These are phyloP conservation scores for Phytopythium vexans DNA, from an alignment of 352 stramenopile species.

Conservation along the genomic window DNA sequence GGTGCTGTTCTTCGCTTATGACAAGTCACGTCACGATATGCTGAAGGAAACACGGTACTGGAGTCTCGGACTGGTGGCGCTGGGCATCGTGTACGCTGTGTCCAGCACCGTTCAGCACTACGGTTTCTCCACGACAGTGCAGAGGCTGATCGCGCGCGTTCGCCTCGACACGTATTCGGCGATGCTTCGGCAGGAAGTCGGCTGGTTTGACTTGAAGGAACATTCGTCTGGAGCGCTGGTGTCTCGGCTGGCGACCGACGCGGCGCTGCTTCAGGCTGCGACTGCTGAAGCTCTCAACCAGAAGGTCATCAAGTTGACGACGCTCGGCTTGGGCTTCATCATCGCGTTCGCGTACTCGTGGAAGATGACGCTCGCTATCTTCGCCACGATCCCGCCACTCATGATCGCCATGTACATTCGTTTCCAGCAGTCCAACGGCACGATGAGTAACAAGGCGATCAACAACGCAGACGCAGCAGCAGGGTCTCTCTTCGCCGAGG, in stretches of 20 bases:
- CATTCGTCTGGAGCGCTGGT: conserved; percentile 38
- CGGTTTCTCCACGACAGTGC: conserved; percentile 44
- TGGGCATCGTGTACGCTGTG: conserved; percentile 36
- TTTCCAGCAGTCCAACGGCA: conserved; percentile 29
- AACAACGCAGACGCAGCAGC: conserved; percentile 40
- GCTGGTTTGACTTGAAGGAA: conserved; percentile 17
- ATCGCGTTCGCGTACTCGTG: conserved; percentile 59
- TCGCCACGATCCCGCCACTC: conserved; percentile 22
- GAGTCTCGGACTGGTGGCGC: conserved; percentile 19
- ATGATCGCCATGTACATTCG: conserved; percentile 39
- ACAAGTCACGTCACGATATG: conserved; percentile 38
- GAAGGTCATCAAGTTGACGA: conserved; percentile 42
- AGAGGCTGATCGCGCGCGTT: conserved; percentile 45
- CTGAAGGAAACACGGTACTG: conserved; percentile 23
- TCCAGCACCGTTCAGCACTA: conserved; percentile 45
- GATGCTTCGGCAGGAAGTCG: conserved; percentile 46
- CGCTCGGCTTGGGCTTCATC: conserved; percentile 39
- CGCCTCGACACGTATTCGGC: conserved; percentile 36
- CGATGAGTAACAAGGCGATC: conserved; percentile 35
- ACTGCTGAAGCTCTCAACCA: conserved; percentile 68
- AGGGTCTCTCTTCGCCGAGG: conserved; percentile 35
- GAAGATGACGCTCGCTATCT: conserved; percentile 49
- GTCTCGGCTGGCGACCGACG: conserved; percentile 64
- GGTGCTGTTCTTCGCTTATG: conserved; percentile 41
- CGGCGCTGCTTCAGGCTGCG: conserved; percentile 68